Conservation (phyloP, 2,329 filamentous ascomycete genomes). For the Microascus cirrosus region DNA sequence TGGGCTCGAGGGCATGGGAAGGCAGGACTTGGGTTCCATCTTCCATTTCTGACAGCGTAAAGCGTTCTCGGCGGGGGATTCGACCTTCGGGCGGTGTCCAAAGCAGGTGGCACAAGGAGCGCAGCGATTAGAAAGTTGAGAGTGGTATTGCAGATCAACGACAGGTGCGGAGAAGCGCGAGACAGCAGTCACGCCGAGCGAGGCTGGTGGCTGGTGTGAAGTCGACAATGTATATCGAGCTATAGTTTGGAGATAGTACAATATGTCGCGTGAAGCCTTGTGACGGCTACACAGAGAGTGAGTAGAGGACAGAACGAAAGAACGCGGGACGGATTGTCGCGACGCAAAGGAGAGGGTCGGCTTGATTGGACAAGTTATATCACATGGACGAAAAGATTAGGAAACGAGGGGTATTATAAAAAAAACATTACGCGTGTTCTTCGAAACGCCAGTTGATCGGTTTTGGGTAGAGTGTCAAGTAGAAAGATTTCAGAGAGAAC, state of each 20-base stretch:
- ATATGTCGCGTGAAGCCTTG: neutral
- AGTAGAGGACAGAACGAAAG: neutral
- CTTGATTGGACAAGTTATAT: neutral
- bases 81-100: neutral
- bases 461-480: neutral
- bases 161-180: neutral
- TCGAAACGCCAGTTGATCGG: neutral
- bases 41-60: constrained; percentile 27
- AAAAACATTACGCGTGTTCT: neutral
- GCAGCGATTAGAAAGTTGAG: neutral
- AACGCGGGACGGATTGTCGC: neutral
- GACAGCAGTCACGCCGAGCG: neutral
- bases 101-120: neutral
- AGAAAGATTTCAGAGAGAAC: neutral
- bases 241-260: neutral
- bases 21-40: constrained; percentile 28
- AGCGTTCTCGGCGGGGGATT: neutral
- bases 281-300: neutral
- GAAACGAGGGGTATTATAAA: neutral
- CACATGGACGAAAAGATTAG: neutral
- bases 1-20: constrained; percentile 29
- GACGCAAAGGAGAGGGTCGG: neutral
- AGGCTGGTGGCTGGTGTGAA: neutral
- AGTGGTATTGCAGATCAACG: neutral
- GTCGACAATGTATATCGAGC: neutral